Evolutionary conservation across 169 alveolate genomes (phyloP).

Genomic region (Plasmodium malariae): DNA sequence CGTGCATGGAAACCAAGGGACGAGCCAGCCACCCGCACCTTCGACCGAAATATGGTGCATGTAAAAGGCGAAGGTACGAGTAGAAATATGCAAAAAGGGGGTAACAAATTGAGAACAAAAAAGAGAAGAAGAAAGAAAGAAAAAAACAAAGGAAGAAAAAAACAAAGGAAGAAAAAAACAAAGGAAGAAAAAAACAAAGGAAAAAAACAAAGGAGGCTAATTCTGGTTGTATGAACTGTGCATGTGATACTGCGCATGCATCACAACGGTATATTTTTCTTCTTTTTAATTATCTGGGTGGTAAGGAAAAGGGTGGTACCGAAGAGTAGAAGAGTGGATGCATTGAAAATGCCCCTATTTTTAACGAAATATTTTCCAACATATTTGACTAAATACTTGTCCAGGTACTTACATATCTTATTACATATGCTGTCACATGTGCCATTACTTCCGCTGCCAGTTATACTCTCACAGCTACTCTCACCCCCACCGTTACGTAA

Average conservation of each 20-base stretch:
- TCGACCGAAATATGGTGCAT: too few relatives aligned
- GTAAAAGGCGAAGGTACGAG: too few relatives aligned
- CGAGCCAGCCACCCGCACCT: too few relatives aligned
- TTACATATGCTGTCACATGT: too few relatives aligned
- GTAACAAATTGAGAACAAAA: background rate
- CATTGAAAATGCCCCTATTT: conserved; percentile 3
- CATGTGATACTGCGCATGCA: background rate
- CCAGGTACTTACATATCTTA: background rate
- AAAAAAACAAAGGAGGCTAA: background rate
- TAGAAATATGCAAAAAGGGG: too few relatives aligned
- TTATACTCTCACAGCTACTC: too few relatives aligned
- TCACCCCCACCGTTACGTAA: too few relatives aligned
- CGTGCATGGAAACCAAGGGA: too few relatives aligned
- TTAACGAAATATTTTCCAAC: background rate
- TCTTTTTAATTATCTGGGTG: background rate
- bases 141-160: background rate
- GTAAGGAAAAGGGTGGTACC: conserved; percentile 44
- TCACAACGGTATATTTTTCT: background rate
- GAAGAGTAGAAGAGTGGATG: conserved; percentile 27
- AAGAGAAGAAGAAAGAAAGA: background rate
- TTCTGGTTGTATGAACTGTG: background rate
- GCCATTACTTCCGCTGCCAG: too few relatives aligned
- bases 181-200: background rate
- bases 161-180: background rate
- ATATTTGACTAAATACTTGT: background rate